phyloP scores from a whole-genome alignment of 2,329 filamentous ascomycete species.

The Colletotrichum falcatum region DNA sequence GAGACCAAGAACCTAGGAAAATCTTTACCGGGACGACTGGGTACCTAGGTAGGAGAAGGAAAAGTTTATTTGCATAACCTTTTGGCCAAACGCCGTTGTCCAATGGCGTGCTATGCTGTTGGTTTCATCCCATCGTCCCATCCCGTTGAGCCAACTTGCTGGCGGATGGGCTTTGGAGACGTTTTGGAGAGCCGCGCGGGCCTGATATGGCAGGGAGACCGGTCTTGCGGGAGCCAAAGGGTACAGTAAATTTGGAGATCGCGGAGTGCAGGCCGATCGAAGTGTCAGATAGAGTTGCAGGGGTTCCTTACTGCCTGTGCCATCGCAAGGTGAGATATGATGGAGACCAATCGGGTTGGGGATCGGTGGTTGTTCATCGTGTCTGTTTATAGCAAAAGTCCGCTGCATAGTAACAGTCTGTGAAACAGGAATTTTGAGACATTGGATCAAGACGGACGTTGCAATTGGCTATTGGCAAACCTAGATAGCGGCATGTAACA shows the following conservation, averaged over 20 bases:
- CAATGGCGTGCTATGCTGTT: background rate
- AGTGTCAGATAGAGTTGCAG: conserved; percentile 1
- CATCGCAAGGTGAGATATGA: background rate
- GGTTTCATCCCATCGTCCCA: background rate
- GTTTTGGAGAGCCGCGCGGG: background rate
- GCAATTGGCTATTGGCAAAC: background rate
- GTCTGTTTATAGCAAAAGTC: background rate
- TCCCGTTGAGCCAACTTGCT: background rate
- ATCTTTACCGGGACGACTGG: too few species aligned
- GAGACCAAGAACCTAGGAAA: background rate
- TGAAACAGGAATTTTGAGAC: too few species aligned
- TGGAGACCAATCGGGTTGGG: background rate
- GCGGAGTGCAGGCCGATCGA: background rate
- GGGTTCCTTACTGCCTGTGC: background rate
- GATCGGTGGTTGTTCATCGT: background rate
- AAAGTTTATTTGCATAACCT: background rate
- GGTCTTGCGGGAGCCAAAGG: background rate
- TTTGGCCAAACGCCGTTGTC: background rate
- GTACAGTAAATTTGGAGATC: background rate
- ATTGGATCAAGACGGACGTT: background rate
- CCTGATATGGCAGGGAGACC: background rate
- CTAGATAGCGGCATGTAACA: background rate
- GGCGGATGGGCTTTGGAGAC: background rate
- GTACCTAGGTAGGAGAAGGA: background rate
- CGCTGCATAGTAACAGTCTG: background rate